These are phyloP conservation scores for Elaeis guineensis DNA, from an alignment of 176 grass and related monocot species.

Conservation along the genomic window DNA sequence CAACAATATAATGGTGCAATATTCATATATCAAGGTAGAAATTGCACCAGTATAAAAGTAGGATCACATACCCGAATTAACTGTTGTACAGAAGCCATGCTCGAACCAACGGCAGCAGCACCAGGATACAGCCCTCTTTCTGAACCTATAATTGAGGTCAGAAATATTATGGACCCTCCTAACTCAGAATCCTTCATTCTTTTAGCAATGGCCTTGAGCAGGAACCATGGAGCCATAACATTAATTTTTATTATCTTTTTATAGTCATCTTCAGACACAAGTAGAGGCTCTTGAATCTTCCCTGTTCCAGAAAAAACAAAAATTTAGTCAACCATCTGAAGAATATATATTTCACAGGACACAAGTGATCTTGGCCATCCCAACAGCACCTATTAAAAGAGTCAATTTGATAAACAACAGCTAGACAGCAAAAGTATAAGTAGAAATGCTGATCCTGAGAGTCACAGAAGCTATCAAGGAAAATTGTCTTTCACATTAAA, in stretches of 20 bases:
- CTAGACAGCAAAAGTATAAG: no score
- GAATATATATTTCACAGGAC: no score
- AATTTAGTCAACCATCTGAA: no score
- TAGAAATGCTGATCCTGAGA: no score
- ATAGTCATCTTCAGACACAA: conserved; percentile 48
- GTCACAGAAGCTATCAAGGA: no score
- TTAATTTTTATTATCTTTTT: conserved; percentile 63
- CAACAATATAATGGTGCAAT: background rate
- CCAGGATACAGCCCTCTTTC: conserved; percentile 82
- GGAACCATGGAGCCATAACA: conserved; percentile 66
- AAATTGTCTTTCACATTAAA: no score
- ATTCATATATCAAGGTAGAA: background rate
- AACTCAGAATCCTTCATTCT: conserved; percentile 33
- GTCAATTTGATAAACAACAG: no score
- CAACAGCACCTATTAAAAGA: no score
- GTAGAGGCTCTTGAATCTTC: conserved; percentile 53
- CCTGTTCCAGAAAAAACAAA: conserved; percentile 25
- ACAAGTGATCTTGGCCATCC: no score
- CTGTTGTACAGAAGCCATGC: conserved; percentile 73
- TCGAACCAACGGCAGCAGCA: conserved; percentile 60
- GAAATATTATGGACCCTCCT: conserved; percentile 59
- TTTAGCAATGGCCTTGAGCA: conserved; percentile 54
- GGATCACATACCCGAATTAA: conserved; percentile 39
- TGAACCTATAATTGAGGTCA: conserved; percentile 79
- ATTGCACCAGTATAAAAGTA: background rate